Conservation (phyloP, 1,284 basidiomycete genomes). For the Sparassis latifolia region DNA sequence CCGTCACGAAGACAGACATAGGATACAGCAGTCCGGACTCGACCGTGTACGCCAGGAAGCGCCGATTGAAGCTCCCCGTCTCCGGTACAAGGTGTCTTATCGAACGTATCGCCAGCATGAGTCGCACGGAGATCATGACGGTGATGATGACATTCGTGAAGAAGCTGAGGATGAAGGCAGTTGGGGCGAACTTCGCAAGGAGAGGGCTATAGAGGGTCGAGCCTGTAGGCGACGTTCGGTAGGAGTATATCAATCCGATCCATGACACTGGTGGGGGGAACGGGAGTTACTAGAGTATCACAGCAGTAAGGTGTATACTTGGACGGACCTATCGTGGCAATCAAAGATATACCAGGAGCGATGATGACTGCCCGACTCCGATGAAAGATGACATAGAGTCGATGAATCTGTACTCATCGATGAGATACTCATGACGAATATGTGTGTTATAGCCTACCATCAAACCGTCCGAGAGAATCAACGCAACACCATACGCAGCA, state of each 20-base stretch:
- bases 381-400: neutral
- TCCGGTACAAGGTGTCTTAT: neutral
- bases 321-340: neutral
- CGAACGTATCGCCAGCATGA: neutral
- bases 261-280: neutral
- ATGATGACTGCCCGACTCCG: neutral
- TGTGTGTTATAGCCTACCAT: neutral
- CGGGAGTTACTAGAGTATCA: neutral
- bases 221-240: neutral
- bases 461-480: neutral
- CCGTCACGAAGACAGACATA: neutral
- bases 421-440: neutral
- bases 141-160: neutral
- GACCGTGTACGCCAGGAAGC: neutral
- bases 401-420: neutral
- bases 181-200: neutral
- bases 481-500: neutral
- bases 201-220: neutral
- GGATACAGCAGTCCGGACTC: constrained; percentile 2
- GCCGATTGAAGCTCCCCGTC: neutral
- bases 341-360: neutral
- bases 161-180: neutral
- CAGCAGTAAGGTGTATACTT: neutral
- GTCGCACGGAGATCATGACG: neutral
- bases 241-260: neutral